Conservation (phyloP, 2,329 filamentous ascomycete genomes). For the Clarireedia paspali region DNA sequence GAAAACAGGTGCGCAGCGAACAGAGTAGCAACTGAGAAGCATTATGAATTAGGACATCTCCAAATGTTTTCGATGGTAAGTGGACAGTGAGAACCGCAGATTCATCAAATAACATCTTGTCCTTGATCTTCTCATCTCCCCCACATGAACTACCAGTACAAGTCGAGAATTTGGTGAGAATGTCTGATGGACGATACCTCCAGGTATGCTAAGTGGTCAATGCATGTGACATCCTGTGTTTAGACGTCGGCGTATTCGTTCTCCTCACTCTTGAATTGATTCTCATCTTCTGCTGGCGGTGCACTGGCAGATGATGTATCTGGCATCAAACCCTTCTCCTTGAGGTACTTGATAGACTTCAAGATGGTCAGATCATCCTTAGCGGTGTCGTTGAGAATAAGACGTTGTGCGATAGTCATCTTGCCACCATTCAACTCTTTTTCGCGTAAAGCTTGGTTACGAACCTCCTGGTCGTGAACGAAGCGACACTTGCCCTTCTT, state of each 20-base stretch:
- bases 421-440: constrained; percentile 57
- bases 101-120: constrained; percentile 13
- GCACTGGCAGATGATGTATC: constrained; percentile 25
- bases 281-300: constrained; percentile 17
- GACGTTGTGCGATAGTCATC: constrained; percentile 57
- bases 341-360: constrained; percentile 58
- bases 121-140: constrained; percentile 7
- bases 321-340: constrained; percentile 36
- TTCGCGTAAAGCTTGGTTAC: constrained; percentile 55
- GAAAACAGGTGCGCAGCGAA: not conserved
- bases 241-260: constrained; percentile 22
- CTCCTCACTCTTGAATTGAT: constrained; percentile 20
- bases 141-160: constrained; percentile 4
- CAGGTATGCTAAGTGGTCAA: not conserved
- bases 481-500: constrained; percentile 72
- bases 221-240: not conserved
- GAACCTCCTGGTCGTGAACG: constrained; percentile 56
- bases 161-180: not conserved
- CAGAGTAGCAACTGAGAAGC: not conserved
- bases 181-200: not conserved
- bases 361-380: constrained; percentile 60
- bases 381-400: constrained; percentile 60
- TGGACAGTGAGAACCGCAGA: constrained; percentile 3
- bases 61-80: not conserved
- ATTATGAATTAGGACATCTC: not conserved